These are phyloP conservation scores for Lactarius quietus DNA, from an alignment of 768 basidiomycete genomes.

Conservation along the genomic window DNA sequence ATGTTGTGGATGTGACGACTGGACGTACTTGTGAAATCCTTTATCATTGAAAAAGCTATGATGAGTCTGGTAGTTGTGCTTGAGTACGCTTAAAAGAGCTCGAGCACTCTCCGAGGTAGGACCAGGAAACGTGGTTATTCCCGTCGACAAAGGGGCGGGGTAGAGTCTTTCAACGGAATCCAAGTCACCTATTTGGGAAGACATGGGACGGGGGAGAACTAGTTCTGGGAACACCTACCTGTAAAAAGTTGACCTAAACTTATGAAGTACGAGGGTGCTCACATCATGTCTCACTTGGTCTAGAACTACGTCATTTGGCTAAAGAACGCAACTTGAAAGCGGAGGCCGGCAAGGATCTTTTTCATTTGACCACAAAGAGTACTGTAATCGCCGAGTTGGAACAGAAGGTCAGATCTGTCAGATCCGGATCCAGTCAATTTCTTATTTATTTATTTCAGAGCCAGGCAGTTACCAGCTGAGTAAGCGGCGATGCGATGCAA, in stretches of 20 bases:
- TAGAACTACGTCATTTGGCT: not conserved
- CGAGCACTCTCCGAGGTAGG: slow-evolving; percentile 7
- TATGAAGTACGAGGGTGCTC: not conserved
- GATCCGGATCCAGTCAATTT: no score
- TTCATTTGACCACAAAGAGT: no score
- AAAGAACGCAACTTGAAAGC: not conserved
- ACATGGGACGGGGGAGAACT: not conserved
- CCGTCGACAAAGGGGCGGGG: slow-evolving; percentile 13
- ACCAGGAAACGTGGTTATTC: slow-evolving; percentile 11
- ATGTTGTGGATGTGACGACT: not conserved
- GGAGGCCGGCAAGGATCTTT: no score
- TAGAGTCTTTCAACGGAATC: slow-evolving; percentile 15
- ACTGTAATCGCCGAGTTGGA: no score
- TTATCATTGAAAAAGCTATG: slow-evolving; percentile 52
- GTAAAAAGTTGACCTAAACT: not conserved
- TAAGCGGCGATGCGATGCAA: no score
- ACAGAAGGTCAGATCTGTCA: no score
- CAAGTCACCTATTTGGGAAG: slow-evolving; percentile 1
- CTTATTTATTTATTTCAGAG: no score
- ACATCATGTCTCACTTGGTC: not conserved
- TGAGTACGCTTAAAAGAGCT: slow-evolving; percentile 31
- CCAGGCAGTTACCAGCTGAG: no score
- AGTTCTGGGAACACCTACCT: not conserved
- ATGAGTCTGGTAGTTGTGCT: slow-evolving; percentile 50
- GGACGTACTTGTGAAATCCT: slow-evolving; percentile 34